Evolutionary conservation across 192 early-diverging fungal genomes (phyloP), one percentile per base, ranked within the genome.

Genomic region (Rhizophagus clarus): DNA sequence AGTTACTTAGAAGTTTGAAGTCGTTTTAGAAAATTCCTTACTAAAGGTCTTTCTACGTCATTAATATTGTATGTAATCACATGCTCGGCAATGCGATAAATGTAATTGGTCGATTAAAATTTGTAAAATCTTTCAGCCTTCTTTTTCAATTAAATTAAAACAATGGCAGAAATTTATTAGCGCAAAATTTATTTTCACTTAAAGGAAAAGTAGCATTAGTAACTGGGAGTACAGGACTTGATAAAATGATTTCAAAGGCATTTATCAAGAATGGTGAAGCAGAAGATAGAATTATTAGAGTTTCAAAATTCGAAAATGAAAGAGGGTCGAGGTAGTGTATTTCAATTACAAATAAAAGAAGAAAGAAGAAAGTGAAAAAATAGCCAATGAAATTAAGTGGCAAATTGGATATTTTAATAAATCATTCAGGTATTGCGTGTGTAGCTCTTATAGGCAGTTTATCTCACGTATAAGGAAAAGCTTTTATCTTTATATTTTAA

Each of bases 251-350:
- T 71, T 84, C 89, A 34, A 86, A 90, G 68, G 92, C 91, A n/a
- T 92, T 96, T 70, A 91, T 97, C n/a, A 91, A 89, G 75, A 95
- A 94, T 88, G 96, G 96, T 22, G 94, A 93, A 92, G 14, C 37
- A 34, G n/a, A 80, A 34, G 34, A n/a, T 72, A 24, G 3, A 31
- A 49, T 42, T 31, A 6, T 12, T 1, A 0, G 0, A 14, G 11
- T 12, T 45, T 45, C 4, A 12, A 45, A 45, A 45, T 7, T 40
- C 5, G 37, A 40, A 37, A 40, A 40, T 40, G 5, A 45, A 72
- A 92, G 91, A 10, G 87, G 91, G 3, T 3, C 71, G 12, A 11
- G 42, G 5, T 62, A 77, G 22, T 94, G 92, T 82, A 85, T 94
- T 70, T 72, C 92, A 9, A 42, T 96, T 3, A 85, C 89, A 42